These are phyloP conservation scores for Lenwebbia sp. DNA, from an alignment of 345 rosid species.

Conservation along the genomic window DNA sequence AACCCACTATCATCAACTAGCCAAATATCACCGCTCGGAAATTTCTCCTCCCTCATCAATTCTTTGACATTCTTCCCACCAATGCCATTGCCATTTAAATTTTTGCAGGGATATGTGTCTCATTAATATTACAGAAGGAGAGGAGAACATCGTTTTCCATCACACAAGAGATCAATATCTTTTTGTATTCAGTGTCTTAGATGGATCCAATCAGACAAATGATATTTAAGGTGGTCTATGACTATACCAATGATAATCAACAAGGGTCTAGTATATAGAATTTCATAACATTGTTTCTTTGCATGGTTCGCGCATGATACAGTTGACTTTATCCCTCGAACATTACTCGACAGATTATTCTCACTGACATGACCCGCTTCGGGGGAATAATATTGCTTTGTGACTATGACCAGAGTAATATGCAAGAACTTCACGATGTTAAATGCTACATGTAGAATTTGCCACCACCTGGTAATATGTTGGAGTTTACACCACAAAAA, in stretches of 20 bases:
- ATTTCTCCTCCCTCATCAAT: not conserved
- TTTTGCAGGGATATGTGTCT: not conserved
- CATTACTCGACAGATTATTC: not conserved
- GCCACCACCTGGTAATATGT: not conserved
- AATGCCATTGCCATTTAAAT: not conserved
- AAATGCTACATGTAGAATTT: not conserved
- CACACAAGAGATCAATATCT: not conserved
- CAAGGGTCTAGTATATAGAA: not conserved
- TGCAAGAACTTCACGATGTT: not conserved
- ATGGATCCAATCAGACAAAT: not conserved
- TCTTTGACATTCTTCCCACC: not conserved
- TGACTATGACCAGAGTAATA: not conserved
- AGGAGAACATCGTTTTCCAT: not conserved
- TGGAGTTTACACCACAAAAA: not conserved
- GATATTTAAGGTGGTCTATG: not conserved
- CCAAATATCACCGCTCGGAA: not conserved
- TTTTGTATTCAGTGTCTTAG: not conserved
- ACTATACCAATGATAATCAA: not conserved
- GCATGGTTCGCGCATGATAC: not conserved
- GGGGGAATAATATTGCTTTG: not conserved
- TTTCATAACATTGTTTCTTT: not conserved
- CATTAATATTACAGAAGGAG: not conserved
- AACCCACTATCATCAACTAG: not conserved
- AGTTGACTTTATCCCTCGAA: not conserved
- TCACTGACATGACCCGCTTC: not conserved